Evolutionary conservation across 1,284 basidiomycete genomes (phyloP).

Genomic region (Agroathelia rolfsii): DNA sequence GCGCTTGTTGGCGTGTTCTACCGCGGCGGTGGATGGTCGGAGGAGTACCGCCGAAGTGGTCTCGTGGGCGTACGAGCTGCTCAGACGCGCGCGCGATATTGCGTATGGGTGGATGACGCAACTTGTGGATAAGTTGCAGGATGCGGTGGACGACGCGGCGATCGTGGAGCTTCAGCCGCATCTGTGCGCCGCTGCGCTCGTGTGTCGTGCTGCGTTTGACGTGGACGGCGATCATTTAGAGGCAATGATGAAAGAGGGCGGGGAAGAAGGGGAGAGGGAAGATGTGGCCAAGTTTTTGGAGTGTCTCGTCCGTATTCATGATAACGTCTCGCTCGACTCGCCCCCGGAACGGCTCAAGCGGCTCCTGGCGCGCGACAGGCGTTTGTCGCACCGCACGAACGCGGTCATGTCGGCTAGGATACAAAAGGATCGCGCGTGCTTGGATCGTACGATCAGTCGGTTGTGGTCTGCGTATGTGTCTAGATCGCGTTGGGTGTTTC

Average conservation of each 20-base stretch:
- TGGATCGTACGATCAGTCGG: slow-evolving; percentile 24
- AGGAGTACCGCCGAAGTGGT: no score
- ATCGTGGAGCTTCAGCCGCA: slow-evolving; percentile 16
- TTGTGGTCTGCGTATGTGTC: slow-evolving; percentile 28
- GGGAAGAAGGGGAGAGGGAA: no score
- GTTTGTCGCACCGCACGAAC: slow-evolving; percentile 21
- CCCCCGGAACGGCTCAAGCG: slow-evolving; percentile 9
- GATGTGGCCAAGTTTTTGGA: slow-evolving; percentile 24
- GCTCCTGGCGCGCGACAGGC: slow-evolving; percentile 19
- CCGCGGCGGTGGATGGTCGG: no score
- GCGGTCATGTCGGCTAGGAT: slow-evolving; percentile 10
- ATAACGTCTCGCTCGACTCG: slow-evolving; percentile 16
- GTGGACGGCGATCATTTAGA: slow-evolving; percentile 17
- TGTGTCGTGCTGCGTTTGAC: slow-evolving; percentile 32
- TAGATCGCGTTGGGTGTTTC: slow-evolving; percentile 24
- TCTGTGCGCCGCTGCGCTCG: slow-evolving; percentile 24
- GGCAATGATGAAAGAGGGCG: slow-evolving; percentile 14
- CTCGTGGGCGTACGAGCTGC: slow-evolving; percentile 17
- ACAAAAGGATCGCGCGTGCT: slow-evolving; percentile 10
- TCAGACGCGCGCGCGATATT: slow-evolving; percentile 21
- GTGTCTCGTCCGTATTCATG: slow-evolving; percentile 24
- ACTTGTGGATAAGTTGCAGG: slow-evolving; percentile 17
- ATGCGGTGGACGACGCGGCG: slow-evolving; percentile 12
- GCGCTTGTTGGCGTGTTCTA: slow-evolving; percentile 28
- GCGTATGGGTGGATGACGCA: slow-evolving; percentile 27